Evolutionary conservation across 331 rosid species (phyloP), one percentile per base, ranked within the genome.

Genomic region (Quercus lobata): DNA sequence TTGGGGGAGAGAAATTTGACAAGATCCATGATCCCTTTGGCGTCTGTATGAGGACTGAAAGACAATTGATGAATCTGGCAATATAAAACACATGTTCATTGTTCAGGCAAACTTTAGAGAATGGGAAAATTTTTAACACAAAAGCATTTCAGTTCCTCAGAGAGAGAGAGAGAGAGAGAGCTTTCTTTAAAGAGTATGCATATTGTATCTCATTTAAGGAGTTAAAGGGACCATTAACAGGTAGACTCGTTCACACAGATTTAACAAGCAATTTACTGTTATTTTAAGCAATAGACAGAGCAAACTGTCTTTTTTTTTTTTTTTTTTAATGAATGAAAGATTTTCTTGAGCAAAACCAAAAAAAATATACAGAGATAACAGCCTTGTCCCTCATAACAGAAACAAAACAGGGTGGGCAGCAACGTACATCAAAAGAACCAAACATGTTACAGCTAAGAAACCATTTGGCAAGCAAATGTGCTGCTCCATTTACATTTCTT

Each of bases 11-110:
- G 92, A 86, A 95, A 95, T 74, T 91, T 93, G 69, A 93, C 80
- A 44, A 93, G 97, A 84, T 95, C 99, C 99, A 95, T 95, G 79
- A 93, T 95, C 79, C 99, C 99, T 85, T 95, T 95, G 74, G 92
- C 81, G 77, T 95, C 99, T 7, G 99, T 93, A 69, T 95, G 99
- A 82, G 97, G 93, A 84, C 99, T 95, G 87, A 93, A 95, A 72
- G 96, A 86, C 90, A 95, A 69, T 53, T 95, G 97, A 86, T 95
- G 98, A 87, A 95, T 86, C 98, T 95, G 93, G 80, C 79, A 86
- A 79, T 57, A 69, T 17, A 54, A 73, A 77, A 70, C 56, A 35
- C 15, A 34, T 69, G 58, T 79, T 61, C 25, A 68, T 29, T 69
- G 58, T 79, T 61, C 25, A 68, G 63, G 80, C 49, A 37, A 75